Conservation (phyloP, 805 yeast genomes). For the Pichia paraexigua region DNA sequence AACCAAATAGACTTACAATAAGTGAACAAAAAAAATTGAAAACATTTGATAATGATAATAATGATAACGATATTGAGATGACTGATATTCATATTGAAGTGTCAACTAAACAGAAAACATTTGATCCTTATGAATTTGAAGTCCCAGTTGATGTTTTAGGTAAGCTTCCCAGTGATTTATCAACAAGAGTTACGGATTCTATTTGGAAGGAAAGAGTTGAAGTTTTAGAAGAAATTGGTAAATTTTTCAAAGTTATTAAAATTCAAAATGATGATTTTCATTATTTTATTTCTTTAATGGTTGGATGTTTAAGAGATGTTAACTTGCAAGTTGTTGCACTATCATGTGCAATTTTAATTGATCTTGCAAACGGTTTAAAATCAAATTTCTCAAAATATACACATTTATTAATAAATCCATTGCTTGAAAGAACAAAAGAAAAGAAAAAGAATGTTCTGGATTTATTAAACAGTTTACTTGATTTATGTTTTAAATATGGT, state of each 20-base stretch:
- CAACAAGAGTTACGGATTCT: conserved; percentile 44
- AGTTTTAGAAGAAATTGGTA: conserved; percentile 56
- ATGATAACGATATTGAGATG: conserved; percentile 34
- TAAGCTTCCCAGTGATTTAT: conserved; percentile 58
- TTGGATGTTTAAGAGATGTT: conserved; percentile 79
- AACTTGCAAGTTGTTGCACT: conserved; percentile 79
- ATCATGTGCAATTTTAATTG: conserved; percentile 60
- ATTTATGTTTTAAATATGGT: conserved; percentile 48
- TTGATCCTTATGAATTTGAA: conserved; percentile 65
- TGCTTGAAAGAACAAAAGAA: conserved; percentile 81
- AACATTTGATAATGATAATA: conserved; percentile 15
- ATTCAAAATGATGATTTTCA: conserved; percentile 53
- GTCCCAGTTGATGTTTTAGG: conserved; percentile 62
- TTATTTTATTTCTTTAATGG: conserved; percentile 51
- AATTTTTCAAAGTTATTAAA: conserved; percentile 46
- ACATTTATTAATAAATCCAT: conserved; percentile 44
- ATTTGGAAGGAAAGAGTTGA: conserved; percentile 94
- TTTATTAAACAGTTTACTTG: conserved; percentile 59
- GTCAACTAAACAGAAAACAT: conserved; percentile 10
- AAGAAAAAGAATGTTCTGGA: conserved; percentile 73
- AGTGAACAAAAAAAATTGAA: conserved; percentile 28
- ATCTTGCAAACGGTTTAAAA: conserved; percentile 60
- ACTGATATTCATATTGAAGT: conserved; percentile 22
- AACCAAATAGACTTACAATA: conserved; percentile 49
- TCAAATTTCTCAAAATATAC: conserved; percentile 48